Conservation (phyloP, 768 basidiomycete genomes). For the Rhizopogon salebrosus region DNA sequence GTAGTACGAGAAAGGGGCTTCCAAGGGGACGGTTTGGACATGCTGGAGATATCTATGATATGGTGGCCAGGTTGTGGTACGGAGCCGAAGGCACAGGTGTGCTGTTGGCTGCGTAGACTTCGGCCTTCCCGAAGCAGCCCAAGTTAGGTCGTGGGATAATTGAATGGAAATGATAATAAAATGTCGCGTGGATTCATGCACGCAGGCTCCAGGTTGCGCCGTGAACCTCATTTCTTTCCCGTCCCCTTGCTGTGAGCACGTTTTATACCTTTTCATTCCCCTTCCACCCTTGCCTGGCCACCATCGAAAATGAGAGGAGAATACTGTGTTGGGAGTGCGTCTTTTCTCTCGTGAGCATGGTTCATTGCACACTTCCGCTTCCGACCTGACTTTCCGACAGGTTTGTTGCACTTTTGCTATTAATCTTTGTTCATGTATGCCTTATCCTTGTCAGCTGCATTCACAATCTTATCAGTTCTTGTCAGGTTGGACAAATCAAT, state of each 20-base stretch:
- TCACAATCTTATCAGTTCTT: slow-evolving; percentile 18
- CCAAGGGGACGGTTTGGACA: slow-evolving; percentile 22
- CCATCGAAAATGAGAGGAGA: slow-evolving; percentile 59
- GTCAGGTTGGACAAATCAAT: slow-evolving; percentile 78
- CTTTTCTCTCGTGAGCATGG: slow-evolving; percentile 61
- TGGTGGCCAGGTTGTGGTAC: not conserved
- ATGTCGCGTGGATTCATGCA: slow-evolving; percentile 13
- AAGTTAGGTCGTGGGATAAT: slow-evolving; percentile 12
- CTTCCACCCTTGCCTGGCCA: not conserved
- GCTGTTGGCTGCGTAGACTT: slow-evolving; percentile 8
- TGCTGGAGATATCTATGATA: slow-evolving; percentile 3
- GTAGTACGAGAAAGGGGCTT: slow-evolving; percentile 15
- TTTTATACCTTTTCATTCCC: slow-evolving; percentile 10
- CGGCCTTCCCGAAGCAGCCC: slow-evolving; percentile 18
- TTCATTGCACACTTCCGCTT: slow-evolving; percentile 3
- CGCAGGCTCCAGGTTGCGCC: slow-evolving; percentile 14
- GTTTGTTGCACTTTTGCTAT: slow-evolving; percentile 41
- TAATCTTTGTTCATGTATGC: slow-evolving; percentile 80
- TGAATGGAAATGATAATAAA: not conserved
- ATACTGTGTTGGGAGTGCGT: slow-evolving; percentile 67
- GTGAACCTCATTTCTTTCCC: slow-evolving; percentile 12
- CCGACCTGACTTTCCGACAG: slow-evolving; percentile 11
- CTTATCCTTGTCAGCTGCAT: slow-evolving; percentile 9
- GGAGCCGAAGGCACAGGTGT: not conserved
- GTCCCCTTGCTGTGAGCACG: too few relatives aligned